Percentiles rank a stretch among this genome's conserved stretches.
Conservation (phyloP, 176 grass and related monocot genomes). For the Cenchrus fungigraminus region DNA sequence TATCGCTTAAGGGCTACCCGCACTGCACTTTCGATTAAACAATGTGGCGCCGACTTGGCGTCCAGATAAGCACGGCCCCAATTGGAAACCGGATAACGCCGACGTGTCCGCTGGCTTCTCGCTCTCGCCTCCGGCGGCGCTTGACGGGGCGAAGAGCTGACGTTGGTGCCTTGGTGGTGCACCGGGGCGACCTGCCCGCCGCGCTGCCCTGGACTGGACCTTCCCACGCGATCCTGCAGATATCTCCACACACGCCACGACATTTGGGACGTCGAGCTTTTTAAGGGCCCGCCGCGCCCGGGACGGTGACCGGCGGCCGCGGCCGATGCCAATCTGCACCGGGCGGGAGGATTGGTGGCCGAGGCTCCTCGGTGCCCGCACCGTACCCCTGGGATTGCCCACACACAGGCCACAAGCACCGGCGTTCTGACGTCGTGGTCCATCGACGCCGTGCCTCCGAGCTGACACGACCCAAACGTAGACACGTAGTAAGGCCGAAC, state of each 20-base stretch:
- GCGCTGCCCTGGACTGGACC: neutral
- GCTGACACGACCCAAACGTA: neutral
- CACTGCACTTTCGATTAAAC: neutral
- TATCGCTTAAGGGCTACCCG: neutral
- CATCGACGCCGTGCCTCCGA: neutral
- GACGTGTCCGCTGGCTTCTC: neutral
- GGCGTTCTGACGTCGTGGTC: neutral
- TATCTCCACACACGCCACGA: neutral
- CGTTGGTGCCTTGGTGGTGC: no score
- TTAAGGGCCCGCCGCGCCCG: neutral
- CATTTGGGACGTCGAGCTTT: neutral
- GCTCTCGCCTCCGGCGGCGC: neutral
- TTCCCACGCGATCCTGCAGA: neutral
- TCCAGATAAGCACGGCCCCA: constrained; percentile 26
- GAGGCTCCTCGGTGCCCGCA: no score
- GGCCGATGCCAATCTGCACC: neutral
- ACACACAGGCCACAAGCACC: neutral
- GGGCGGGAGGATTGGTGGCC: neutral
- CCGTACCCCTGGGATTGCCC: no score
- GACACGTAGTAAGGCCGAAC: neutral
- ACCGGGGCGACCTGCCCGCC: neutral
- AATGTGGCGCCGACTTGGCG: constrained; percentile 3
- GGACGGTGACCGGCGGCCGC: neutral
- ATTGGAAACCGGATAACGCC: neutral
- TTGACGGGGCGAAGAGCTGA: constrained; percentile 25